Evolutionary conservation across 306 rosid genomes (phyloP).

Genomic region (Urtica urens): DNA sequence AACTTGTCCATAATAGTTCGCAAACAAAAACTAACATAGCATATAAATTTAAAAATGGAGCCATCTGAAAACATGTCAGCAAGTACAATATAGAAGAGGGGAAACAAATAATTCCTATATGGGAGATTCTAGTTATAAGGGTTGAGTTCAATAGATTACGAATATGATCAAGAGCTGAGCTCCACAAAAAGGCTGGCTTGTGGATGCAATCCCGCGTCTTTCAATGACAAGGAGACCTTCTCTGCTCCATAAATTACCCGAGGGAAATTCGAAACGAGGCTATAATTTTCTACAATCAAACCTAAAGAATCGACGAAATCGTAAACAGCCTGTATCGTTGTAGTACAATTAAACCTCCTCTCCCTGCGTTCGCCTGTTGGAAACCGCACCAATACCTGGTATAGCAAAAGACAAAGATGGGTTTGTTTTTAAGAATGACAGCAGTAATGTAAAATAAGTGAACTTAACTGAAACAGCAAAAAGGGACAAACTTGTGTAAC

Average conservation of each 20-base stretch:
- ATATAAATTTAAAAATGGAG: no score
- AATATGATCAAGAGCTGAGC: slow-evolving; percentile 23
- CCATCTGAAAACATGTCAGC: no score
- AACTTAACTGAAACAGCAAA: no score
- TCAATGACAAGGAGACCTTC: slow-evolving; percentile 48
- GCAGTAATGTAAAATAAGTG: neutral
- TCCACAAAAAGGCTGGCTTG: slow-evolving; percentile 59
- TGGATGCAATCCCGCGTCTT: slow-evolving; percentile 96
- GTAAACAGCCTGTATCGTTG: slow-evolving; percentile 56
- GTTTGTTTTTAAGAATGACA: neutral
- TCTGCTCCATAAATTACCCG: slow-evolving; percentile 67
- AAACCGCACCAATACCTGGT: slow-evolving; percentile 90
- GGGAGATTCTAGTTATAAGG: no score
- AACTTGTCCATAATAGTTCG: no score
- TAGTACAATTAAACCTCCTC: slow-evolving; percentile 70
- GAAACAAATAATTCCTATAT: no score
- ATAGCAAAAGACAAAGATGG: slow-evolving; percentile 2
- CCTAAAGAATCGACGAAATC: slow-evolving; percentile 91
- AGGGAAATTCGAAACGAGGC: slow-evolving; percentile 87
- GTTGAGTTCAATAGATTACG: no score
- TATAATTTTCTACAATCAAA: slow-evolving; percentile 48
- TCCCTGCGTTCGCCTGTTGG: slow-evolving; percentile 89
- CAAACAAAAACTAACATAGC: no score
- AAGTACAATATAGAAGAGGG: no score
- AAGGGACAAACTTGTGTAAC: slow-evolving; percentile 62